phyloP scores from a whole-genome alignment of 768 basidiomycete species.

The Amanita inopinata region DNA sequence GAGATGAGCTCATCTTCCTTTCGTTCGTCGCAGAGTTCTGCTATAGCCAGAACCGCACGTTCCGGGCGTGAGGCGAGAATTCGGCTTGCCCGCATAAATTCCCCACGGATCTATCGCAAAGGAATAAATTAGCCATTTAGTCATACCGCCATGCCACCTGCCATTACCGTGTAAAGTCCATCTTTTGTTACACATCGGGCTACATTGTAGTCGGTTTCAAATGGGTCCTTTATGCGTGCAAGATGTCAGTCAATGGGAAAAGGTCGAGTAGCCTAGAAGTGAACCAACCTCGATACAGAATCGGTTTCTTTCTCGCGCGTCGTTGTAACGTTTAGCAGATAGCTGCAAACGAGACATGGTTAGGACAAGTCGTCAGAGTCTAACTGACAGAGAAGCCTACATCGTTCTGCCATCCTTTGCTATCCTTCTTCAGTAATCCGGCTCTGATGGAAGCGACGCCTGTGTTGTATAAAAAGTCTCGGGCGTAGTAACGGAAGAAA shows the following conservation, averaged over 20 bases:
- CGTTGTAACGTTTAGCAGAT: conserved; percentile 46
- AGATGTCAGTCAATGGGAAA: too few species aligned
- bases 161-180: conserved; percentile 81
- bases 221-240: conserved; percentile 96
- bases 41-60: conserved; percentile 70
- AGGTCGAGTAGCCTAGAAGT: conserved; percentile 12
- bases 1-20: conserved; percentile 53
- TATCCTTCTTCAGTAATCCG: conserved; percentile 82
- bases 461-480: conserved; percentile 87
- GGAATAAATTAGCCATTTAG: conserved; percentile 9
- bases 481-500: conserved; percentile 94
- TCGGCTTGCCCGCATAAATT: conserved; percentile 93
- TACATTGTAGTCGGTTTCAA: conserved; percentile 94
- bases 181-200: conserved; percentile 94
- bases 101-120: conserved; percentile 76
- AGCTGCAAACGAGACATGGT: conserved; percentile 23
- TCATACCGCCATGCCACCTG: background rate
- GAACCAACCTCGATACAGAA: conserved; percentile 98
- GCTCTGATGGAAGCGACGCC: conserved; percentile 87
- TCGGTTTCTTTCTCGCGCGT: conserved; percentile 82
- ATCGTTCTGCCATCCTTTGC: conserved; percentile 92
- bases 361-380: conserved; percentile 6
- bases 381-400: conserved; percentile 32
- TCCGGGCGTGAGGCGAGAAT: conserved; percentile 75
- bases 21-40: conserved; percentile 89